phyloP scores from a whole-genome alignment of 2,329 filamentous ascomycete species.

The Pyricularia sp. region DNA sequence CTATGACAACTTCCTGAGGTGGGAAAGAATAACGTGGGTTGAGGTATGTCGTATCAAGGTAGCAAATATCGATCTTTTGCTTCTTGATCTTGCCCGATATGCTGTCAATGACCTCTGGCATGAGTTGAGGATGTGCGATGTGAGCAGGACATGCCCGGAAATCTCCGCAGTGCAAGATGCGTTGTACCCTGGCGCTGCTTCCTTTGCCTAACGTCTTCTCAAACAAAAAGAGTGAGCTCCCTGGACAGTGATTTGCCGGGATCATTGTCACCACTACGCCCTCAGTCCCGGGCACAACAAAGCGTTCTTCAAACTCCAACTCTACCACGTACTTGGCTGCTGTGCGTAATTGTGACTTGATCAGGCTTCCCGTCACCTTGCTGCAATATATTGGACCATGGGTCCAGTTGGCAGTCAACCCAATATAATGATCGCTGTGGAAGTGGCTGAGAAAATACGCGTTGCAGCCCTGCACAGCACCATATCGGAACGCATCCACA shows the following conservation, averaged over 20 bases:
- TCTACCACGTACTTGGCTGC: constrained; percentile 75
- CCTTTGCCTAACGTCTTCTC: constrained; percentile 52
- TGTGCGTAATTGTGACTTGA: constrained; percentile 74
- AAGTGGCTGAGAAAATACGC: constrained; percentile 98
- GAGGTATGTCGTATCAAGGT: constrained; percentile 93
- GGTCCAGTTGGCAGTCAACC: constrained; percentile 73
- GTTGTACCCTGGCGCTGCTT: constrained; percentile 49
- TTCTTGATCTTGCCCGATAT: constrained; percentile 59
- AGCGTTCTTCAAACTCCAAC: constrained; percentile 69
- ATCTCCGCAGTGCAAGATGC: constrained; percentile 89
- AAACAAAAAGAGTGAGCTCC: constrained; percentile 86
- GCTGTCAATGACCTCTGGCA: constrained; percentile 58
- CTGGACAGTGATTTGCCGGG: constrained; percentile 89
- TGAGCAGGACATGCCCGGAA: constrained; percentile 85
- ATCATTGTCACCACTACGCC: constrained; percentile 90
- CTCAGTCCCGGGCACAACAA: constrained; percentile 68
- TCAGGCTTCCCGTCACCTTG: constrained; percentile 77
- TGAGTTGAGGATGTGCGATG: constrained; percentile 66
- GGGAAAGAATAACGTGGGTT: constrained; percentile 94
- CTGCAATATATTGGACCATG: constrained; percentile 97
- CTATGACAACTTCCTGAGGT: constrained; percentile 73
- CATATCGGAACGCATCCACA: constrained; percentile 92
- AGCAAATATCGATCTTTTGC: constrained; percentile 89
- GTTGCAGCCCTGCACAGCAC: constrained; percentile 78
- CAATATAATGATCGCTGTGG: constrained; percentile 94